These are phyloP conservation scores for Nasturtium officinale DNA, from an alignment of 345 rosid species.

Conservation along the genomic window DNA sequence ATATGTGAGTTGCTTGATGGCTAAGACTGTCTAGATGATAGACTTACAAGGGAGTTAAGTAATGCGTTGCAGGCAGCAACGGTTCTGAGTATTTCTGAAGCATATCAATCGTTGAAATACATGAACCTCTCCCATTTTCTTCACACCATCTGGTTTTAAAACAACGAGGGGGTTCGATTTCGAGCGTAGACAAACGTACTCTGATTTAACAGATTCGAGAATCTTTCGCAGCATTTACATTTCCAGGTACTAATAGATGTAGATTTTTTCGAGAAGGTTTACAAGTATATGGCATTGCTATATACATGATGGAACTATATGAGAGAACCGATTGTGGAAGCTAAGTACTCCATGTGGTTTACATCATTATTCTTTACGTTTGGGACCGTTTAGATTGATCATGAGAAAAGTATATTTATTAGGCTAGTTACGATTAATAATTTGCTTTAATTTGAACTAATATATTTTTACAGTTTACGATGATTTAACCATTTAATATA, in stretches of 20 bases:
- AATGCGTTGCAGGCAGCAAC: slow-evolving; percentile 49
- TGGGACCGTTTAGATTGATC: too few species aligned
- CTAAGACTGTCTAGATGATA: slow-evolving; percentile 46
- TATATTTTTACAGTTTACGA: too few species aligned
- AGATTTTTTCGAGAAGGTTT: too few species aligned
- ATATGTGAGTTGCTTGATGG: slow-evolving; percentile 46
- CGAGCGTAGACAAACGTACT: slow-evolving; percentile 47
- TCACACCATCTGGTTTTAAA: slow-evolving; percentile 45
- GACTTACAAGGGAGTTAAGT: slow-evolving; percentile 39
- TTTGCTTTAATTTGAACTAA: too few species aligned
- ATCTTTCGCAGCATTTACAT: slow-evolving; percentile 25
- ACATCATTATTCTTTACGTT: too few species aligned
- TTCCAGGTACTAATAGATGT: slow-evolving; percentile 26
- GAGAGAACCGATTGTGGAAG: too few species aligned
- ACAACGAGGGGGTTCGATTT: slow-evolving; percentile 44
- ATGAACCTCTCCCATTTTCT: slow-evolving; percentile 53
- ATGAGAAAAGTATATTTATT: too few species aligned
- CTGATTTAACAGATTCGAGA: slow-evolving; percentile 47
- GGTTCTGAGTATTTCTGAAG: slow-evolving; percentile 42
- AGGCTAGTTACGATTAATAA: too few species aligned
- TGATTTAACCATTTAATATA: too few species aligned
- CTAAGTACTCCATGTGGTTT: too few species aligned
- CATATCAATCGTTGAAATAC: slow-evolving; percentile 40
- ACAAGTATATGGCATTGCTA: too few species aligned
- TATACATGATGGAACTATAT: too few species aligned